These are phyloP conservation scores for Backusella macrospora DNA, from an alignment of 192 early-diverging fungal genomes.

Conservation along the genomic window DNA sequence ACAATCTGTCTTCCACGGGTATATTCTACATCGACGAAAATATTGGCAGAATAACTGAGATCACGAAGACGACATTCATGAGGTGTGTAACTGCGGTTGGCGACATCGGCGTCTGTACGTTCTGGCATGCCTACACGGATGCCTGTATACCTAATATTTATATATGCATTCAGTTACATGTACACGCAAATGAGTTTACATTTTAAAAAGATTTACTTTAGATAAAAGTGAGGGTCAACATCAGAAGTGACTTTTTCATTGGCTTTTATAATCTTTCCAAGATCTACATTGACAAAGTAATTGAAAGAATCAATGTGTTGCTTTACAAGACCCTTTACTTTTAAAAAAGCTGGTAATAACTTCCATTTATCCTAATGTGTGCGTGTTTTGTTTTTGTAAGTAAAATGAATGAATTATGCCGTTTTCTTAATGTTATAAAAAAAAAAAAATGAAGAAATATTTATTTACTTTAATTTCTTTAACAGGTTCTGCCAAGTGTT, in stretches of 20 bases:
- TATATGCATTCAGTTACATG: background rate
- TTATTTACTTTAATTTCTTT: conserved; percentile 43
- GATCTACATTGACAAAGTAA: conserved; percentile 94
- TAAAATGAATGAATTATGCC: background rate
- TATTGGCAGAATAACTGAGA: conserved; percentile 90
- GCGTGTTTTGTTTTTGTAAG: background rate
- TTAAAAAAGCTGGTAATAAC: conserved; percentile 94
- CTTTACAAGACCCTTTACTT: conserved; percentile 96
- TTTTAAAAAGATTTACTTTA: conserved; percentile 60
- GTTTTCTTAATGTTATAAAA: background rate
- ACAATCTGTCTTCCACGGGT: conserved; percentile 80
- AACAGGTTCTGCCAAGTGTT: conserved; percentile 39
- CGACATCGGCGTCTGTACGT: conserved; percentile 73
- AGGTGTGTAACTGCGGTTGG: conserved; percentile 80
- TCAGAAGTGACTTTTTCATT: conserved; percentile 91
- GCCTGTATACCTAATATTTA: conserved; percentile 70
- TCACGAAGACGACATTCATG: conserved; percentile 97
- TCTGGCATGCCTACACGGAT: conserved; percentile 86
- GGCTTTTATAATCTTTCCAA: conserved; percentile 92
- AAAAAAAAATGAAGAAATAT: background rate
- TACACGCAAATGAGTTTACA: background rate
- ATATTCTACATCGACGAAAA: conserved; percentile 94
- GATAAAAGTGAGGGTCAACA: conserved; percentile 90
- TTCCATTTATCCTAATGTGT: conserved; percentile 92
- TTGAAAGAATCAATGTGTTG: conserved; percentile 99